Conservation (phyloP, 805 yeast genomes). For the Spathaspora boniae region DNA sequence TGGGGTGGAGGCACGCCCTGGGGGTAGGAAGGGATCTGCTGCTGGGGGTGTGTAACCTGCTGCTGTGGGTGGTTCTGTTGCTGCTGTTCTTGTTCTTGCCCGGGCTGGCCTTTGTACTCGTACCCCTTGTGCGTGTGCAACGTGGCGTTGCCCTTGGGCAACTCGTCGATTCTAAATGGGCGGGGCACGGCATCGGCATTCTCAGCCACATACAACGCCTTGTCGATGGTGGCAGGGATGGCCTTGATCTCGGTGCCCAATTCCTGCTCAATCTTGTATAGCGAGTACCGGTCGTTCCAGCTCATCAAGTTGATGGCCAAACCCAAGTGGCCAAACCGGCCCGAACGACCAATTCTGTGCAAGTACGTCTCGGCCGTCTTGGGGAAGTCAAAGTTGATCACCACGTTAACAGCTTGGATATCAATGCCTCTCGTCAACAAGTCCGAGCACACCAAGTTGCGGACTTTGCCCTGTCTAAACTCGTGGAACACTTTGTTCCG, state of each 20-base stretch:
- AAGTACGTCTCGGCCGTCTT: conserved; percentile 95
- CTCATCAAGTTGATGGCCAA: conserved; percentile 93
- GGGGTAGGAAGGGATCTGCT: conserved; percentile 5
- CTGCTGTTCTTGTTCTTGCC: conserved; percentile 10
- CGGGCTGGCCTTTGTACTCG: conserved; percentile 47
- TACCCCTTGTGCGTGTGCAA: conserved; percentile 31
- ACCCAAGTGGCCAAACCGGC: conserved; percentile 98
- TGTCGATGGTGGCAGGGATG: conserved; percentile 91
- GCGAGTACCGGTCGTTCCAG: conserved; percentile 92
- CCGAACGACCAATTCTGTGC: conserved; percentile 98
- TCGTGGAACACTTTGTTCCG: conserved; percentile 98
- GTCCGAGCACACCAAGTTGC: conserved; percentile 96
- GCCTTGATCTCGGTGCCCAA: conserved; percentile 96
- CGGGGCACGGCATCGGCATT: conserved; percentile 74
- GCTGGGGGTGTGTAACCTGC: conserved; percentile 7
- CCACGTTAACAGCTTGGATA: conserved; percentile 98
- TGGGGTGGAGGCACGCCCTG: conserved; percentile 17
- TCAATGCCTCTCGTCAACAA: conserved; percentile 97
- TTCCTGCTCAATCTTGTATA: conserved; percentile 95
- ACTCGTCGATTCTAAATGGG: conserved; percentile 75
- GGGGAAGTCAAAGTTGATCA: conserved; percentile 97
- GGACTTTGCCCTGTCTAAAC: conserved; percentile 95
- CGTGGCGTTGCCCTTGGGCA: conserved; percentile 44
- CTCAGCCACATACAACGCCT: conserved; percentile 81
- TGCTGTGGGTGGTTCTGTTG: conserved; percentile 11